Percentiles rank a stretch among this genome's conserved stretches.
Conservation (phyloP, 2,329 filamentous ascomycete species). For the Esteya vermicola region DNA sequence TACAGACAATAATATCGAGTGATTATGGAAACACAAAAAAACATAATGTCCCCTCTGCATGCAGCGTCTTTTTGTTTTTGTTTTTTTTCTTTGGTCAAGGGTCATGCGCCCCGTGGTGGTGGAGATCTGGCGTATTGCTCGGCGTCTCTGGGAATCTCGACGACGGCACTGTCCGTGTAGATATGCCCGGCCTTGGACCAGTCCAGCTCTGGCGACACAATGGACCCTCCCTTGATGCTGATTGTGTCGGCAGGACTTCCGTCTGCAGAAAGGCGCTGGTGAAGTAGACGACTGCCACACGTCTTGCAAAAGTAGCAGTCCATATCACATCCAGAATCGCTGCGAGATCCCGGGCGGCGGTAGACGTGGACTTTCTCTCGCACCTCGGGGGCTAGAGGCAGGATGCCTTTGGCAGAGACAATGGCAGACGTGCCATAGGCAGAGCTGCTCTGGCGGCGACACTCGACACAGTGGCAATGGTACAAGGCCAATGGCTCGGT, state of each 20-base stretch:
- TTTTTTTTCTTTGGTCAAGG: too few relatives aligned
- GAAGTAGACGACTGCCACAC: slow-evolving; percentile 30
- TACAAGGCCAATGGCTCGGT: slow-evolving; percentile 48
- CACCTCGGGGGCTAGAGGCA: slow-evolving; percentile 5
- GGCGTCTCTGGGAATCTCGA: slow-evolving; percentile 24
- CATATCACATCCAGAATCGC: slow-evolving; percentile 6
- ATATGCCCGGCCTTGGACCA: slow-evolving; percentile 28
- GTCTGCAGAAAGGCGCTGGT: slow-evolving; percentile 23
- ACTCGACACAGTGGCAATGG: slow-evolving; percentile 57
- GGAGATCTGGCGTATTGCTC: slow-evolving; percentile 9
- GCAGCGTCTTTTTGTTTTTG: neutral
- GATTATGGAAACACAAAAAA: slow-evolving; percentile 8
- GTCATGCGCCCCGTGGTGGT: too few relatives aligned
- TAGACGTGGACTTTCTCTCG: slow-evolving; percentile 3
- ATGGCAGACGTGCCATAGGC: slow-evolving; percentile 10
- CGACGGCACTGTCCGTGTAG: slow-evolving; percentile 27
- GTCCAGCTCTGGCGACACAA: slow-evolving; percentile 22
- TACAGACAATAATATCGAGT: slow-evolving; percentile 5
- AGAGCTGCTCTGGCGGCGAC: slow-evolving; percentile 49
- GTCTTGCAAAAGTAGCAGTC: slow-evolving; percentile 16
- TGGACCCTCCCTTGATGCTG: slow-evolving; percentile 30
- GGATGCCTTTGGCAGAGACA: slow-evolving; percentile 5
- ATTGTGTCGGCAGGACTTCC: slow-evolving; percentile 22
- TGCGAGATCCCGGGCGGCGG: slow-evolving; percentile 3
- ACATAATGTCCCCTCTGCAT: neutral